Evolutionary conservation across 805 yeast genomes (phyloP), one percentile per base, ranked within the genome.

Genomic region (Tanozyma kutaoensis): DNA sequence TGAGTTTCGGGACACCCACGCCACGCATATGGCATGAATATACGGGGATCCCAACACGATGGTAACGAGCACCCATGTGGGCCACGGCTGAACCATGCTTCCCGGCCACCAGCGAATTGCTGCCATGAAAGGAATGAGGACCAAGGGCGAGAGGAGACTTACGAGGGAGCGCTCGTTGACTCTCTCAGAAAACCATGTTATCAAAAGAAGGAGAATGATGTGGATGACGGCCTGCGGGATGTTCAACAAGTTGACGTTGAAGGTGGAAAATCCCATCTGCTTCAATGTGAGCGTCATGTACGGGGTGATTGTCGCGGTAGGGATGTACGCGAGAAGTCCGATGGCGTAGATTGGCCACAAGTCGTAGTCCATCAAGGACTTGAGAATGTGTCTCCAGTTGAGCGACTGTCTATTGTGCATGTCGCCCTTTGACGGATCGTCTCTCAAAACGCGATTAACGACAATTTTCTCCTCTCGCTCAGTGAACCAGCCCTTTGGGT

Each of bases 1-100:
- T 7, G 81, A 62, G 38, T 75, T 75, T 16, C 68, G 46, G 0
- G 84, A 72, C 30, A 71, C 63, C 73, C 80, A 70, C 16, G 69
- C 53, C 16, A 70, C 74, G 32, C 65, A 52, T 25, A 74, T 47
- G 1, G 78, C 69, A 48, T 69, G 71, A n/a, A 63, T 50, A 22
- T 61, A 58, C 0, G 73, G 68, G 21, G 58, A 53, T 14, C 62
- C 64, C 20, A 69, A 42, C 13, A 58, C 35, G 13, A 58, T 29
- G 1, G 61, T 46, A 8, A 54, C 42, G 15, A 65, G 25, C 3
- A 49, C 58, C 37, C 50, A 61, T 3, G 66, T 58, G 9, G 58
- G 58, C 69, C 69, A 62, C 5, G 43, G 34, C 25, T 58, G 34
- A 5, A 39, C 38, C 37, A 51, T 57, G 12, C 62, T 50, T 5